Evolutionary conservation across 1,139 yeast species (phyloP).

Genomic region (Yamadazyma oceani): DNA sequence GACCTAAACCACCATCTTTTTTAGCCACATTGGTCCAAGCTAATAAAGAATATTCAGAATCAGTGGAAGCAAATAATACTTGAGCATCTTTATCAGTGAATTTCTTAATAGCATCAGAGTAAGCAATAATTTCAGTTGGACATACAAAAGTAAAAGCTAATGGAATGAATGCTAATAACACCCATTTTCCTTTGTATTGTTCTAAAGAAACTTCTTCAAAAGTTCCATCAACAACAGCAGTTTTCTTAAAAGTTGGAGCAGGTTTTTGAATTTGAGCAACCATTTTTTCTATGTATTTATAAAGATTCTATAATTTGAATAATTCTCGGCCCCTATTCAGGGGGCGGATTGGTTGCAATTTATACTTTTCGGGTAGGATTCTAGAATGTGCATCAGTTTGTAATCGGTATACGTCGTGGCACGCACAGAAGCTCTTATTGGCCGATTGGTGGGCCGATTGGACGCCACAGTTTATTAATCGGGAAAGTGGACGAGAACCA

Average conservation of each 20-base stretch:
- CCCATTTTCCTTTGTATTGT: constrained; percentile 98
- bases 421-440: background rate
- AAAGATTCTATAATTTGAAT: constrained; percentile 1
- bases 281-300: too few species aligned
- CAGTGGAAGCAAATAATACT: constrained; percentile 94
- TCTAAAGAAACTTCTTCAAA: constrained; percentile 94
- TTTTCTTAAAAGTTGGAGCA: constrained; percentile 94
- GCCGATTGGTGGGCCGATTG: background rate
- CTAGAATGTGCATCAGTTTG: constrained; percentile 20
- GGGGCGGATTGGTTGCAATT: constrained; percentile 9
- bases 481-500: too few species aligned
- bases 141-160: constrained; percentile 98
- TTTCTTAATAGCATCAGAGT: constrained; percentile 90
- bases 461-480: too few species aligned
- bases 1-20: constrained; percentile 98
- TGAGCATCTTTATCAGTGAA: constrained; percentile 85
- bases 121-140: constrained; percentile 98
- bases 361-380: constrained; percentile 10
- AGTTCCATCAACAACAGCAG: constrained; percentile 94
- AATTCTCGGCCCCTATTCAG: too few species aligned
- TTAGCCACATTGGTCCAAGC: constrained; percentile 98
- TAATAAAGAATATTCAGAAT: constrained; percentile 93
- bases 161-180: constrained; percentile 93
- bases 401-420: constrained; percentile 12
- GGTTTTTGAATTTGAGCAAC: constrained; percentile 89